Percentiles rank a stretch among this genome's conserved stretches.
Conservation (phyloP, 2,329 filamentous ascomycete genomes). For the Aquanectria penicillioides region DNA sequence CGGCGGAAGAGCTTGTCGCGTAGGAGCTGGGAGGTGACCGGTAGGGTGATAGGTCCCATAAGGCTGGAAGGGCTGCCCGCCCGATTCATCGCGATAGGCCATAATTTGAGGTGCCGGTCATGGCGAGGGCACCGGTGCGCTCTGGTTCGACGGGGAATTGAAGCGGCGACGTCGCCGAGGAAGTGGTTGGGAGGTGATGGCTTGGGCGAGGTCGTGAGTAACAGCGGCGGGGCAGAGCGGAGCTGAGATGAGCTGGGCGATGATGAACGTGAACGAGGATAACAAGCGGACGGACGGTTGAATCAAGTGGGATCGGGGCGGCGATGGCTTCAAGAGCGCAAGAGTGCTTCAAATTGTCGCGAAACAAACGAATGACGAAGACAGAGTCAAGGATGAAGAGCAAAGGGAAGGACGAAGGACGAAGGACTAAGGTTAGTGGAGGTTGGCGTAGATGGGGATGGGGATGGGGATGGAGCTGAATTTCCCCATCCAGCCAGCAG, state of each 20-base stretch:
- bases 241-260: too few species aligned
- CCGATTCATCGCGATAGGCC: conserved; percentile 44
- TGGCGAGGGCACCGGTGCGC: conserved; percentile 24
- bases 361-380: conserved; percentile 5
- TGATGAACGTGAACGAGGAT: too few species aligned
- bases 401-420: conserved; percentile 4
- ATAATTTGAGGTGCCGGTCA: conserved; percentile 39
- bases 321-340: too few species aligned
- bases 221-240: neutral
- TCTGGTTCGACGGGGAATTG: neutral
- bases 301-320: too few species aligned
- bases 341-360: too few species aligned
- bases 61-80: conserved; percentile 40
- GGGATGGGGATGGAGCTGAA: conserved; percentile 8
- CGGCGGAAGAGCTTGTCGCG: conserved; percentile 3
- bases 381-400: neutral
- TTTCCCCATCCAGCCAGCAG: conserved; percentile 14
- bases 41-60: conserved; percentile 31
- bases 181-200: neutral
- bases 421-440: conserved; percentile 18
- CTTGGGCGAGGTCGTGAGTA: conserved; percentile 4
- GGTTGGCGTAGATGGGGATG: conserved; percentile 5
- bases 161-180: neutral
- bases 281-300: too few species aligned
- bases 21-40: neutral